Percentiles rank a stretch among this genome's conserved stretches.
phyloP scores from a whole-genome alignment of 2,329 filamentous ascomycete species.

The Pyricularia pennisetigena region DNA sequence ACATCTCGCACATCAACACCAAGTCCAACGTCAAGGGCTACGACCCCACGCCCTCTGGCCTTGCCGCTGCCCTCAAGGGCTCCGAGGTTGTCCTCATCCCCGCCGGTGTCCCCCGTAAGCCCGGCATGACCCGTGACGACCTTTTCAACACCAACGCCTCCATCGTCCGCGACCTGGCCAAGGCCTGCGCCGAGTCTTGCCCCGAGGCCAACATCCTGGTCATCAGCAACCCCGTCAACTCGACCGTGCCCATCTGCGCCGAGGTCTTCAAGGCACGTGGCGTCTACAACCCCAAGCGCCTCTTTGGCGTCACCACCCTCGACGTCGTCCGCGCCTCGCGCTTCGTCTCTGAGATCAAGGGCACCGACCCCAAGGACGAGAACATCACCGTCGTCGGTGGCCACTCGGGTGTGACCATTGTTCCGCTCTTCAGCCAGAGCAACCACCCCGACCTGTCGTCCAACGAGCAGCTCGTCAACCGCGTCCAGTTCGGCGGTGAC shows the following conservation, averaged over 20 bases:
- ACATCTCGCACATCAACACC: conserved; percentile 98
- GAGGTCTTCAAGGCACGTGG: conserved; percentile 91
- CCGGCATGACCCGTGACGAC: conserved; percentile 98
- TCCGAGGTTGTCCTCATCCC: conserved; percentile 95
- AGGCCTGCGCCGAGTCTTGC: conserved; percentile 76
- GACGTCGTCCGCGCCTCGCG: conserved; percentile 98
- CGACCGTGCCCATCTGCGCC: conserved; percentile 92
- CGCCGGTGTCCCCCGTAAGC: conserved; percentile 96
- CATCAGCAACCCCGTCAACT: conserved; percentile 99
- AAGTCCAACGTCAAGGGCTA: conserved; percentile 91
- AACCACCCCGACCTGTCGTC: conserved; percentile 73
- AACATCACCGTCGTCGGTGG: conserved; percentile 90
- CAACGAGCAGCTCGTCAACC: conserved; percentile 83
- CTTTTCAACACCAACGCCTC: conserved; percentile 99
- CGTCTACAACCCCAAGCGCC: conserved; percentile 89
- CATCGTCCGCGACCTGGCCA: conserved; percentile 89
- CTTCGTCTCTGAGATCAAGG: conserved; percentile 79
- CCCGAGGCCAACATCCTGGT: conserved; percentile 93
- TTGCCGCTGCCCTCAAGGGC: conserved; percentile 71
- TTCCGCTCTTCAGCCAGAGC: conserved; percentile 91
- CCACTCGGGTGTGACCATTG: conserved; percentile 96
- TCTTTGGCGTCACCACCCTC: conserved; percentile 97
- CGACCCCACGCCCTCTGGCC: conserved; percentile 64
- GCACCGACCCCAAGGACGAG: conserved; percentile 72
- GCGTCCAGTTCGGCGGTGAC: conserved; percentile 96